Base-by-base conservation (phyloP, 1,284 basidiomycete genomes). In the Ceratobasidium theobromae region DNA sequence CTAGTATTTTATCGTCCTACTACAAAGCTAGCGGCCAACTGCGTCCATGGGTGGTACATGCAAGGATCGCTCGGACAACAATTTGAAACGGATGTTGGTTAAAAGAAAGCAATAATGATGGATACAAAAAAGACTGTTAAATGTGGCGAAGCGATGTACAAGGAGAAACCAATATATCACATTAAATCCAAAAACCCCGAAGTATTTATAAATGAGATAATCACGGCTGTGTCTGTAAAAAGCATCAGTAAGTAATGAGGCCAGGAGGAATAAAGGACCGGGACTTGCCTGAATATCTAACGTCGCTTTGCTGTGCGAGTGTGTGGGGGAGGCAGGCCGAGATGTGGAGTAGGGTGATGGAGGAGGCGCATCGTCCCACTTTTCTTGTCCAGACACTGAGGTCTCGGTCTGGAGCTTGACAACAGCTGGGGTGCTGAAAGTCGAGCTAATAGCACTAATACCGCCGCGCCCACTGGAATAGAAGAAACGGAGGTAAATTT, bases 371-470 rank as follows among this genome's bases (percentile, higher is more conserved):
- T 62, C 52, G 18, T 49, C 53, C 35, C 45, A 48, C 5, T 48
- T 57, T 25, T 55, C 53, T 25, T 58, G 27, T 8, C 41, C 28
- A 23, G 60, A 65, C 21, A 21, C 23, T n/a, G 60, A 57, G 5
- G 67, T 65, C 45, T 62, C 62, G 46, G 48, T 53, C 21, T 35
- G 45, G 5, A 64, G 51, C 35, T 32, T 65, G 60, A 68, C 41
- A 12, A 52, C n/a, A 14, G 21, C 40, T 5, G 45, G 55, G 23
- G 35, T 33, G 23, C 43, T 51, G 21, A 49, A 49, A 3, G 53
- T 48, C 14, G 43, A 55, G 46, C n/a, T 51, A 28, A 51, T 30
- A 23, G 14, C 40, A 27, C 25, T 57, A 38, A 54, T 49, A 14
- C 53, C 53, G 12, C 43, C 43, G 2, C 41, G 53, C 14, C n/a